Evolutionary conservation across 805 yeast species (phyloP).

Genomic region (Schizosaccharomyces pombe): DNA sequence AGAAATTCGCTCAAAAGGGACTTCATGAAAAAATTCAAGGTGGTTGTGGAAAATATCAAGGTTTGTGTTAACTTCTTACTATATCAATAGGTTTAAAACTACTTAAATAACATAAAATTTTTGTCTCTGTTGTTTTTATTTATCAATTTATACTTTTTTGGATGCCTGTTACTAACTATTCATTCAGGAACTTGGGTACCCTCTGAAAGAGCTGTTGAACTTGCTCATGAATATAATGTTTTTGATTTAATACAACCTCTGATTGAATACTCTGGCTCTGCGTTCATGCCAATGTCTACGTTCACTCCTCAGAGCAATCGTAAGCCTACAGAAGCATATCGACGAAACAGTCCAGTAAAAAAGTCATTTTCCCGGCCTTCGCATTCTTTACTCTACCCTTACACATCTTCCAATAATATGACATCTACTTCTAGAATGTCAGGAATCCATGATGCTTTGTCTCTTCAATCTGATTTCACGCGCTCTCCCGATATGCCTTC

Average conservation of each 20-base stretch:
- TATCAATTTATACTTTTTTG: too few relatives aligned
- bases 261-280: slow-evolving; percentile 20
- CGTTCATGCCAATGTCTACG: background rate
- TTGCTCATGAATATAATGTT: slow-evolving; percentile 45
- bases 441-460: background rate
- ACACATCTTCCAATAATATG: background rate
- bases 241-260: slow-evolving; percentile 37
- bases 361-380: too few relatives aligned
- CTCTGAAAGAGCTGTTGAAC: slow-evolving; percentile 40
- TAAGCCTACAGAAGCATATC: too few relatives aligned
- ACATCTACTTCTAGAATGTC: background rate
- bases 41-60: slow-evolving; percentile 91
- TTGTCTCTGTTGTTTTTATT: background rate
- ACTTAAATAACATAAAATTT: too few relatives aligned
- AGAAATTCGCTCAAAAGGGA: slow-evolving; percentile 74
- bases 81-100: slow-evolving; percentile 1
- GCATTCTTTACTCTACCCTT: too few relatives aligned
- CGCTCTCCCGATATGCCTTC: background rate
- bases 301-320: background rate
- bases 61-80: slow-evolving; percentile 17
- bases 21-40: slow-evolving; percentile 87
- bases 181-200: slow-evolving; percentile 89
- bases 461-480: background rate
- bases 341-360: too few relatives aligned
- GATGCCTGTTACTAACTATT: background rate